These are phyloP conservation scores for Podospora fimiseda DNA, from an alignment of 495 filamentous ascomycete species.

Conservation along the genomic window DNA sequence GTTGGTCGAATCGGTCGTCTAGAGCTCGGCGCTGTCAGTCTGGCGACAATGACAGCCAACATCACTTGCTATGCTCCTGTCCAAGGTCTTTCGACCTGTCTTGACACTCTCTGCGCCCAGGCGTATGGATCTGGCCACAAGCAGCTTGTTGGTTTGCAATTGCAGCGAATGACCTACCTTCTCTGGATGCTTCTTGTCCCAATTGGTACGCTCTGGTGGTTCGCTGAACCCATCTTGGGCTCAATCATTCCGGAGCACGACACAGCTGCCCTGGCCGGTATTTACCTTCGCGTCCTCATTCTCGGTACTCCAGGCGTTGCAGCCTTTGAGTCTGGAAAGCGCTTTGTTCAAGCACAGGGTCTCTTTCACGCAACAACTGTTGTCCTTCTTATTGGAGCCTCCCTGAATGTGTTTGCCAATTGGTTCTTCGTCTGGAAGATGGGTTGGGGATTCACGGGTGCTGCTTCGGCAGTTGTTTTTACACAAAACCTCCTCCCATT, in stretches of 20 bases:
- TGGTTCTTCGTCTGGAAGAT: slow-evolving; percentile 68
- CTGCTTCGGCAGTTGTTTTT: slow-evolving; percentile 75
- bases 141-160: slow-evolving; percentile 61
- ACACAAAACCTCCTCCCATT: slow-evolving; percentile 75
- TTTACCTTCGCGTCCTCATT: slow-evolving; percentile 60
- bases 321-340: slow-evolving; percentile 62
- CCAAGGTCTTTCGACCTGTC: slow-evolving; percentile 61
- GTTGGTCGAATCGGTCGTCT: slow-evolving; percentile 57
- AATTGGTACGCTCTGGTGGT: slow-evolving; percentile 54
- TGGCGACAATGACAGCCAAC: slow-evolving; percentile 64
- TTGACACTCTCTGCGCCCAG: slow-evolving; percentile 70
- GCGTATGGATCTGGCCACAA: slow-evolving; percentile 66
- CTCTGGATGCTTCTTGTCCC: slow-evolving; percentile 58
- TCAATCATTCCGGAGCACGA: slow-evolving; percentile 56
- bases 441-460: slow-evolving; percentile 73
- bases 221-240: slow-evolving; percentile 48
- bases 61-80: slow-evolving; percentile 67
- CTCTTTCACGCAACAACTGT: slow-evolving; percentile 62
- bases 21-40: slow-evolving; percentile 58
- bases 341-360: slow-evolving; percentile 68
- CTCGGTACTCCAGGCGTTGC: slow-evolving; percentile 63
- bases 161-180: slow-evolving; percentile 65
- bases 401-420: slow-evolving; percentile 60
- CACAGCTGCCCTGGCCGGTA: slow-evolving; percentile 56
- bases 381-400: slow-evolving; percentile 58